These are phyloP conservation scores for Nicotiana otophora DNA, from an alignment of 257 asterid genomes.

Conservation along the genomic window DNA sequence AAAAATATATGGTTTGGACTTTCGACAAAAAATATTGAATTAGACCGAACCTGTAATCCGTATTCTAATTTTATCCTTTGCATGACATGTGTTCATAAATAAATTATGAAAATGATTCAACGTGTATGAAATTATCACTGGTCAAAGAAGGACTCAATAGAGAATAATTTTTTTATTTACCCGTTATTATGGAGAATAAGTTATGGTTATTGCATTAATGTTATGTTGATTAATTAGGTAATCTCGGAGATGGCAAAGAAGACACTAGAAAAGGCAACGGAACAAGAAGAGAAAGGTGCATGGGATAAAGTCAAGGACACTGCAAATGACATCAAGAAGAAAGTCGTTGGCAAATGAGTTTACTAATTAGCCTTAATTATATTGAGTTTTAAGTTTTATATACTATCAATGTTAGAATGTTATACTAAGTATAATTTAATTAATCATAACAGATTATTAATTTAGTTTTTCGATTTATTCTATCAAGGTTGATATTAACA, in stretches of 20 bases:
- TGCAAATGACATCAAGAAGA: constrained; percentile 26
- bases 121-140: no score
- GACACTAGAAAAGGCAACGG: constrained; percentile 52
- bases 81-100: no score
- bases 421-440: not conserved
- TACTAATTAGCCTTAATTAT: not conserved
- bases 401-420: not conserved
- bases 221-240: constrained; percentile 23
- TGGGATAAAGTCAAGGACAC: constrained; percentile 57
- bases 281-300: constrained; percentile 34
- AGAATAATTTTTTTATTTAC: not conserved
- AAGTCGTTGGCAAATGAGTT: constrained; percentile 17
- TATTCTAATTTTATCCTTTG: no score
- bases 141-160: no score
- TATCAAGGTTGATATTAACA: not conserved
- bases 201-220: not conserved
- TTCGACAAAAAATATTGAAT: no score
- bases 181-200: not conserved
- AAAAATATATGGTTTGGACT: no score
- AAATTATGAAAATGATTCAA: no score
- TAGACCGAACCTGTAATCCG: no score
- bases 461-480: not conserved
- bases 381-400: not conserved
- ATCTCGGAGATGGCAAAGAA: constrained; percentile 43
- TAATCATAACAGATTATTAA: not conserved